Conservation (phyloP, 495 filamentous ascomycete species). For the Tuber microsphaerosporum region DNA sequence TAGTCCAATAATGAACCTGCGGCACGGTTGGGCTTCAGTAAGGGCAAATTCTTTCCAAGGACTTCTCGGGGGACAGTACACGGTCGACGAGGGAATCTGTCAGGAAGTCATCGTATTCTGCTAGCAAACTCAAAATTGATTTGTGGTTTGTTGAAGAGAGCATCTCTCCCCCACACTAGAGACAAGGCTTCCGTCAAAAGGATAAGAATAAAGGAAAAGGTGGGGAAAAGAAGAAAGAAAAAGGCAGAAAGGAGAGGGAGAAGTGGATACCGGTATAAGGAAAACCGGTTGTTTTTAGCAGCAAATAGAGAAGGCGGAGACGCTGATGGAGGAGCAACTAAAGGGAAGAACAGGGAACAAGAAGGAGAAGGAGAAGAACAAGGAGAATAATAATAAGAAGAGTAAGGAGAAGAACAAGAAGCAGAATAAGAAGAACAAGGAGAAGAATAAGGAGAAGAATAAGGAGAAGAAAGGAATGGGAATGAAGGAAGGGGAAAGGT, state of each 20-base stretch:
- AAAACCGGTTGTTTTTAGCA: neutral
- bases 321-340: neutral
- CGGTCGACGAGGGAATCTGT: conserved; percentile 94
- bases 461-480: neutral
- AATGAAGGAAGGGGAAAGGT: neutral
- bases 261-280: neutral
- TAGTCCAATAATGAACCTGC: conserved; percentile 91
- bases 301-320: neutral
- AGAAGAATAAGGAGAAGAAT: too few relatives aligned
- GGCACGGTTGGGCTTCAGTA: neutral
- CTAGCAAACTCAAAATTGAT: conserved; percentile 76
- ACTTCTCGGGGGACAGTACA: conserved; percentile 47
- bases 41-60: conserved; percentile 33
- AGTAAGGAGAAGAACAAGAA: too few relatives aligned
- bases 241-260: neutral
- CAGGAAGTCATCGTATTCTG: conserved; percentile 89
- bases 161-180: conserved; percentile 38
- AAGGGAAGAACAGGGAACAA: neutral
- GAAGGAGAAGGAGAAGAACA: neutral
- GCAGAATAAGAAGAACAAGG: too few relatives aligned
- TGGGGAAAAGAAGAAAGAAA: neutral
- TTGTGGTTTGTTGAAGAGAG: conserved; percentile 57
- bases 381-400: neutral
- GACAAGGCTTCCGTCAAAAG: neutral
- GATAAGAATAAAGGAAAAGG: neutral